phyloP scores from a whole-genome alignment of 257 asterid species.

The Perilla frutescens region DNA sequence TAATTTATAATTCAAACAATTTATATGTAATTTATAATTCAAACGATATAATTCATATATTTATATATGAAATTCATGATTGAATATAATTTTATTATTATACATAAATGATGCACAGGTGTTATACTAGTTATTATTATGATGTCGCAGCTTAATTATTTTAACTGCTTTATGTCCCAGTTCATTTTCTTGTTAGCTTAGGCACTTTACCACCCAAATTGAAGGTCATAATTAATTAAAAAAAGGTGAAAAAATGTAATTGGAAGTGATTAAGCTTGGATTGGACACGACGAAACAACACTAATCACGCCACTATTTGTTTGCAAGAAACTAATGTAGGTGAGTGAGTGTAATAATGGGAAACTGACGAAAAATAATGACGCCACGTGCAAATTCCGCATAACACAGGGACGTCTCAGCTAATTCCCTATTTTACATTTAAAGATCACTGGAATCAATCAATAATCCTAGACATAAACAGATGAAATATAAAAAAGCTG shows the following conservation, averaged over 20 bases:
- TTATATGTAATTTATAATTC: no score
- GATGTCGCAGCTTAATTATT: no score
- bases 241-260: not conserved
- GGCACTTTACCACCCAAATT: not conserved
- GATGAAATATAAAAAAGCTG: no score
- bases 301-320: conserved; percentile 30
- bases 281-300: conserved; percentile 30
- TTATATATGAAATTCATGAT: no score
- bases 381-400: conserved; percentile 25
- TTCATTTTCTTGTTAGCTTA: not conserved
- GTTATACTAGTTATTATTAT: no score
- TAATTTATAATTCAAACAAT: no score
- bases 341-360: not conserved
- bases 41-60: no score
- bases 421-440: conserved; percentile 21
- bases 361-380: not conserved
- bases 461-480: no score
- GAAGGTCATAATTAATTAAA: no score
- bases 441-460: not conserved
- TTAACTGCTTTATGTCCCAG: not conserved
- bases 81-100: no score
- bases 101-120: no score
- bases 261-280: conserved; percentile 22
- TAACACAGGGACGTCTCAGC: conserved; percentile 6
- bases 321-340: not conserved